Conservation (phyloP, 345 rosid species). For the Litchi chinensis region DNA sequence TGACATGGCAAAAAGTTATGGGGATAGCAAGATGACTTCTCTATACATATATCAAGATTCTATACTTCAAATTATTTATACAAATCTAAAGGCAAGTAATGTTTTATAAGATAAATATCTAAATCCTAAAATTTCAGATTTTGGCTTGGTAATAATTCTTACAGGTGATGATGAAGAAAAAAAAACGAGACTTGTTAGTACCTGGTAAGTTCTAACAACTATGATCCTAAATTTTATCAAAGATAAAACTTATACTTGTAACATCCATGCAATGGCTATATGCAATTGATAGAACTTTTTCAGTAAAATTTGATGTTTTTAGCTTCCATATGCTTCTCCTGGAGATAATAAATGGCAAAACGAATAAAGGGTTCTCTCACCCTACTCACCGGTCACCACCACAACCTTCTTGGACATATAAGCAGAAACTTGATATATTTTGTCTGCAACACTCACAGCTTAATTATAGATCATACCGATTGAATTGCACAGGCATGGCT, state of each 20-base stretch:
- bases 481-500: constrained; percentile 22
- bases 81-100: constrained; percentile 19
- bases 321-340: constrained; percentile 15
- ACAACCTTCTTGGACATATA: constrained; percentile 23
- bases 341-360: constrained; percentile 16
- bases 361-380: constrained; percentile 10
- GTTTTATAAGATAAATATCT: constrained; percentile 10
- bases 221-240: not conserved
- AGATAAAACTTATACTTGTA: not conserved
- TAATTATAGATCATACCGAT: not conserved
- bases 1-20: not conserved
- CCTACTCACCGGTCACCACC: not conserved
- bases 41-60: too few relatives aligned
- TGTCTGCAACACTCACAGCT: not conserved
- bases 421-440: not conserved
- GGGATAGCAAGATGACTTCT: not conserved
- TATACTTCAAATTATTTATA: constrained; percentile 6
- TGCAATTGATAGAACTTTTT: constrained; percentile 2
- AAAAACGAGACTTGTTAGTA: constrained; percentile 19
- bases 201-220: not conserved
- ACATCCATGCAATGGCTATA: constrained; percentile 5
- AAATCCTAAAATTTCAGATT: constrained; percentile 27
- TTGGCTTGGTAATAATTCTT: constrained; percentile 22
- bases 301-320: not conserved
- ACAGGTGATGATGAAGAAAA: not conserved